Conservation (phyloP, 1,284 basidiomycete species). For the Ceraceosorus guamensis region DNA sequence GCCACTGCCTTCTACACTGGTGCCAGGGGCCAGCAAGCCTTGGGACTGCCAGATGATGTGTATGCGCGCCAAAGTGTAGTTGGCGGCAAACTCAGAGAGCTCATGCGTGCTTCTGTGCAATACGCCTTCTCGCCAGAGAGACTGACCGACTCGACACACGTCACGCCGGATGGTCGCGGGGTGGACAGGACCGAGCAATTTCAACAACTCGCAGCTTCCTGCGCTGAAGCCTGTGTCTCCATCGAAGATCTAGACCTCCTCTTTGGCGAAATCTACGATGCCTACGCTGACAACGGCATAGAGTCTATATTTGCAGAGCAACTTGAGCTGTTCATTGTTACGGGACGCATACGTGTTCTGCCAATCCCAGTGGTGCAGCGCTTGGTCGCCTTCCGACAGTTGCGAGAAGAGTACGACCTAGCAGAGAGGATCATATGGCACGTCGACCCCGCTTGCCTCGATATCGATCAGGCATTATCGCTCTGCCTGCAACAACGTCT, state of each 20-base stretch:
- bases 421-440: conserved; percentile 92
- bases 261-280: conserved; percentile 86
- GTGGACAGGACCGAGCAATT: conserved; percentile 86
- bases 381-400: conserved; percentile 70
- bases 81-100: conserved; percentile 67
- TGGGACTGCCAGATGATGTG: conserved; percentile 70
- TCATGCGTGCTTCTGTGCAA: conserved; percentile 77
- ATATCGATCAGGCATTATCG: conserved; percentile 83
- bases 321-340: conserved; percentile 76
- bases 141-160: conserved; percentile 79
- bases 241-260: conserved; percentile 75
- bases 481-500: conserved; percentile 75
- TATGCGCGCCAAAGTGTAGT: conserved; percentile 61
- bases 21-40: conserved; percentile 72
- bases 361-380: conserved; percentile 78
- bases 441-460: conserved; percentile 80
- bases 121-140: conserved; percentile 93
- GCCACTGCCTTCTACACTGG: conserved; percentile 77
- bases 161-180: conserved; percentile 72
- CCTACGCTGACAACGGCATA: conserved; percentile 78
- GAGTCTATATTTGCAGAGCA: conserved; percentile 76
- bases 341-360: conserved; percentile 63
- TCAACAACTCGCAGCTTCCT: conserved; percentile 74
- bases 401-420: conserved; percentile 63
- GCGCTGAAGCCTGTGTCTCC: conserved; percentile 72